These are phyloP conservation scores for Rhododendron molle DNA, from an alignment of 148 eudicot species.

Conservation along the genomic window DNA sequence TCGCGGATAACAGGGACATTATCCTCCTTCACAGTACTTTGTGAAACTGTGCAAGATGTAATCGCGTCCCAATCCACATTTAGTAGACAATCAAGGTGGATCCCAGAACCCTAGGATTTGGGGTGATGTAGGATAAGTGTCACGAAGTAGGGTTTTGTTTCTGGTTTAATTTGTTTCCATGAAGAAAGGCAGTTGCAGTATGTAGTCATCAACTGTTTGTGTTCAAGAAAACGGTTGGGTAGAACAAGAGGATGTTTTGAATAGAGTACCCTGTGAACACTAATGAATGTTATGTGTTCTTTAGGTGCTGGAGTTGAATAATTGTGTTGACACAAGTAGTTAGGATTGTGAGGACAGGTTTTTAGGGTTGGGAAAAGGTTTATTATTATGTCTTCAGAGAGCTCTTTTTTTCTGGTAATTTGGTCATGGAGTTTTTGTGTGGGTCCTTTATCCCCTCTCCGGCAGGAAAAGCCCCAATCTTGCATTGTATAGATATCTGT, in stretches of 20 bases:
- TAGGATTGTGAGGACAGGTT: background rate
- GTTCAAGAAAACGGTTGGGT: background rate
- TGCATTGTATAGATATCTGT: background rate
- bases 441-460: background rate
- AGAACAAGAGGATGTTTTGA: background rate
- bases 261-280: background rate
- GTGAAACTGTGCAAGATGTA: background rate
- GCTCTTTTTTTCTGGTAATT: background rate
- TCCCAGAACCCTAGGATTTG: background rate
- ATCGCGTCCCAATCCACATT: background rate
- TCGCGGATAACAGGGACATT: background rate
- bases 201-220: background rate
- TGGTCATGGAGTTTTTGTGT: background rate
- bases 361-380: background rate
- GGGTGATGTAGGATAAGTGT: background rate
- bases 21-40: background rate
- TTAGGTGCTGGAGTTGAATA: background rate
- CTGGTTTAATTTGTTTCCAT: background rate
- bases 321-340: no score
- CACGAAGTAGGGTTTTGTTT: background rate
- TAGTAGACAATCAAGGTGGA: background rate
- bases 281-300: background rate
- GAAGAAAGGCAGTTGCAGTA: background rate
- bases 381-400: background rate
- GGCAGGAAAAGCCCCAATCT: background rate